Conservation (phyloP, 1,139 yeast species). For the Williopsis jadinii region DNA sequence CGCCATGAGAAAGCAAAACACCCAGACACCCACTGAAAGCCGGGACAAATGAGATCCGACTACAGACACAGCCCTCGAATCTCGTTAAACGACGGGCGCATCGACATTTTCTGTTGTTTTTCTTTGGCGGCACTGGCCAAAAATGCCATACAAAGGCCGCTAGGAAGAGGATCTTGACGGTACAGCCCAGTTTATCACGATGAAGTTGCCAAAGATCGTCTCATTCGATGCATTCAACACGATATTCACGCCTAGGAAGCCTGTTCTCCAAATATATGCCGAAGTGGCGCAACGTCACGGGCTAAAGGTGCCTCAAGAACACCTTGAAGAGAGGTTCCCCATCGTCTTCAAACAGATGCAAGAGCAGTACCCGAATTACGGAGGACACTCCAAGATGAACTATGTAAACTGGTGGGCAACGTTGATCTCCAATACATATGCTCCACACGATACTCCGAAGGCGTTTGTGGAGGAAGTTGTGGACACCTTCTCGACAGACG, state of each 20-base stretch:
- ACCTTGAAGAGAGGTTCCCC: conserved; percentile 25
- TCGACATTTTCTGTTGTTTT: no score
- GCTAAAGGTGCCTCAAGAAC: conserved; percentile 28
- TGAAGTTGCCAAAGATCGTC: conserved; percentile 37
- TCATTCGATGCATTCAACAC: conserved; percentile 69
- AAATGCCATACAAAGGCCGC: no score
- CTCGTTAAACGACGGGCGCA: no score
- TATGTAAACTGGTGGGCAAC: conserved; percentile 55
- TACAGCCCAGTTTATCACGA: background rate
- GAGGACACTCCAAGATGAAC: conserved; percentile 31
- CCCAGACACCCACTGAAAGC: no score
- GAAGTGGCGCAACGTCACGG: conserved; percentile 40
- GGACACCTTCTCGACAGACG: conserved; percentile 36
- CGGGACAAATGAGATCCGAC: no score
- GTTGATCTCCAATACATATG: conserved; percentile 38
- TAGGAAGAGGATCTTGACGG: no score
- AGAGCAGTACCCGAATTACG: conserved; percentile 50
- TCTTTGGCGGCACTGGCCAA: no score
- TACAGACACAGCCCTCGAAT: no score
- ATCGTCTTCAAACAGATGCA: conserved; percentile 25
- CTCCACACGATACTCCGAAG: conserved; percentile 23
- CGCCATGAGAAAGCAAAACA: no score
- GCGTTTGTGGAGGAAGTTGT: conserved; percentile 34
- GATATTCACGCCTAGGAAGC: conserved; percentile 47
- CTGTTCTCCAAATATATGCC: conserved; percentile 47